Evolutionary conservation across 1,284 basidiomycete species (phyloP).

Genomic region (Leccinum subrobustum): DNA sequence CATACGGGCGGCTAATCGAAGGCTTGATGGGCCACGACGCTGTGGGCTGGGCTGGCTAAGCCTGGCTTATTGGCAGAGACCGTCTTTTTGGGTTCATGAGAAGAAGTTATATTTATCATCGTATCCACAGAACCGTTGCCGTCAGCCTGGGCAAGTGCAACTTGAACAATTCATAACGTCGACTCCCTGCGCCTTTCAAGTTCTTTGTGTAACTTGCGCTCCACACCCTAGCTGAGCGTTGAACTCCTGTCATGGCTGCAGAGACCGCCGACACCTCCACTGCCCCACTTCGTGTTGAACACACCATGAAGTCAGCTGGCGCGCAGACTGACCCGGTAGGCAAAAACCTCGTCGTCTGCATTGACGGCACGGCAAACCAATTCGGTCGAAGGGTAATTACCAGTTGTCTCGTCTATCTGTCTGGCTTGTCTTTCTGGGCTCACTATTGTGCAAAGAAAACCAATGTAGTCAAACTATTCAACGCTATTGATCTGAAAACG

Average conservation of each 20-base stretch:
- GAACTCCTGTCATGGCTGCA: background rate
- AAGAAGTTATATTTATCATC: background rate
- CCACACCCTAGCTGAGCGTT: background rate
- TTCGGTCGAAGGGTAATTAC: slow-evolving; percentile 25
- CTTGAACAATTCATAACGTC: no score
- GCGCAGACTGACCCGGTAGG: background rate
- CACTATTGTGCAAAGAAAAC: slow-evolving; percentile 5
- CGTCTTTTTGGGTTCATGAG: background rate
- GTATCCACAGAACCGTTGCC: background rate
- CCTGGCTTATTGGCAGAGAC: background rate
- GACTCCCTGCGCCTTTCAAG: background rate
- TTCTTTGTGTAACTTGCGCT: background rate
- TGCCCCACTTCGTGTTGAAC: background rate
- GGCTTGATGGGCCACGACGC: background rate
- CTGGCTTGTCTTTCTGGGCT: background rate
- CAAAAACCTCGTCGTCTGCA: slow-evolving; percentile 34
- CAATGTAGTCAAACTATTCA: slow-evolving; percentile 17
- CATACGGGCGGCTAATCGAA: background rate
- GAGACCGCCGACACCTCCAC: background rate
- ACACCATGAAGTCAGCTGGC: background rate
- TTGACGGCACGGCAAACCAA: slow-evolving; percentile 36
- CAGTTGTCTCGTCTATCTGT: background rate
- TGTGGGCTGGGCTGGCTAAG: background rate
- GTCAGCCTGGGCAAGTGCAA: background rate
- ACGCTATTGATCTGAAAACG: slow-evolving; percentile 18